phyloP scores from a whole-genome alignment of 2,329 filamentous ascomycete species.

The Sphaerulina musiva region DNA sequence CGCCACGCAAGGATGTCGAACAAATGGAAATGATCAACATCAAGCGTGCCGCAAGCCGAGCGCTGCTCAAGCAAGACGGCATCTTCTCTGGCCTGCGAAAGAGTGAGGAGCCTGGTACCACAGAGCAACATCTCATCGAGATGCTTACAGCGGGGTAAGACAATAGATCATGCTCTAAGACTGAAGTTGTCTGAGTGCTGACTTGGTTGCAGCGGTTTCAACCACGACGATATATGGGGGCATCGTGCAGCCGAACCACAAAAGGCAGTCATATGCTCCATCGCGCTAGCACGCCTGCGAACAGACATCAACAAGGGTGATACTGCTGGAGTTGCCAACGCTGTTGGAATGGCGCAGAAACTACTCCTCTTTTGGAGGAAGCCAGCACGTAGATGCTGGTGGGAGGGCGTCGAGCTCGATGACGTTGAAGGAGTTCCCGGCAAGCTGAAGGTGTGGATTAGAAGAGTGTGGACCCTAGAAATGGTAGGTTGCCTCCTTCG shows the following conservation, averaged over 20 bases:
- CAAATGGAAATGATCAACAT: conserved; percentile 91
- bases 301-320: conserved; percentile 65
- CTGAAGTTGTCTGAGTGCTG: not conserved
- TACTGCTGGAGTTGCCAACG: conserved; percentile 63
- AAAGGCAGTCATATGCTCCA: conserved; percentile 96
- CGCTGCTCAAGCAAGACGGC: conserved; percentile 80
- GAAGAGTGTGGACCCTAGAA: conserved; percentile 95
- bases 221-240: conserved; percentile 91
- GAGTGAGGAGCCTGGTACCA: conserved; percentile 92
- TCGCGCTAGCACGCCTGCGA: conserved; percentile 83
- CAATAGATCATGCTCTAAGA: not conserved
- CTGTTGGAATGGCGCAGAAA: conserved; percentile 97
- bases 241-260: conserved; percentile 96
- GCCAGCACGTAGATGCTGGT: conserved; percentile 93
- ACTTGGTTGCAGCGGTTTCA: conserved; percentile 66
- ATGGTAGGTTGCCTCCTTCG: conserved; percentile 53
- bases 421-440: conserved; percentile 85
- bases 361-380: conserved; percentile 96
- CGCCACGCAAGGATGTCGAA: conserved; percentile 74
- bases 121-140: conserved; percentile 96
- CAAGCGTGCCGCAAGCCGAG: conserved; percentile 82
- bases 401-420: conserved; percentile 91
- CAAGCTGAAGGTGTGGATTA: conserved; percentile 94
- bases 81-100: conserved; percentile 94
- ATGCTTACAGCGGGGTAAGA: conserved; percentile 96